Evolutionary conservation across 306 rosid genomes (phyloP).

Genomic region (Canavalia gladiata): DNA sequence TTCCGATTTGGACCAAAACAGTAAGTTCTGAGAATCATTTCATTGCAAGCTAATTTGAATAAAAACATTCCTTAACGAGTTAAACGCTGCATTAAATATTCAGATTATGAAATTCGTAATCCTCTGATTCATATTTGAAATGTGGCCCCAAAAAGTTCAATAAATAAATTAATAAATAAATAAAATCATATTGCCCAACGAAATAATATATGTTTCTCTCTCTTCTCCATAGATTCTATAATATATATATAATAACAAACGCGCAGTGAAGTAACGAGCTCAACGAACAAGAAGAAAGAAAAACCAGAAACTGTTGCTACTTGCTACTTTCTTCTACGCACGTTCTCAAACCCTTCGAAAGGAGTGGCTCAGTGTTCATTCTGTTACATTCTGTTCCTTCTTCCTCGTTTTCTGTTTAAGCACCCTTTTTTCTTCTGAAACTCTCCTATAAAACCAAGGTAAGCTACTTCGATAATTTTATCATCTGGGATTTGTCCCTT

Average conservation of each 20-base stretch:
- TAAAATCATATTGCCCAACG: too few species aligned
- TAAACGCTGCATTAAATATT: not conserved
- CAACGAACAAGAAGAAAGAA: constrained; percentile 42
- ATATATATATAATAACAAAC: constrained; percentile 40
- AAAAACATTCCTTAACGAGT: not conserved
- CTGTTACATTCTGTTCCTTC: constrained; percentile 44
- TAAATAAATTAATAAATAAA: too few species aligned
- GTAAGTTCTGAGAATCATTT: not conserved
- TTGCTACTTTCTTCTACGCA: constrained; percentile 49
- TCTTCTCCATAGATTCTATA: constrained; percentile 44
- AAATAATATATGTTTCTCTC: not conserved
- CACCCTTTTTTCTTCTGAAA: constrained; percentile 20
- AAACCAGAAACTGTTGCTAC: constrained; percentile 56
- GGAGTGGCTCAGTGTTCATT: constrained; percentile 37
- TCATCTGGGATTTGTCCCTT: constrained; percentile 51
- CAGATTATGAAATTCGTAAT: not conserved
- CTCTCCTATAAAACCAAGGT: constrained; percentile 42
- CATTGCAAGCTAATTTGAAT: not conserved
- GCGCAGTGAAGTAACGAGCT: constrained; percentile 54
- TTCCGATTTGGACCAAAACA: not conserved
- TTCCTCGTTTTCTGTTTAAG: constrained; percentile 57
- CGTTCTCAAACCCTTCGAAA: constrained; percentile 39
- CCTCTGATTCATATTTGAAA: constrained; percentile 21
- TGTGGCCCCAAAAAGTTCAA: constrained; percentile 33
- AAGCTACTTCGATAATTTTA: constrained; percentile 26